Conservation (phyloP, 1,284 basidiomycete species). For the Xerocomus minutiporus region DNA sequence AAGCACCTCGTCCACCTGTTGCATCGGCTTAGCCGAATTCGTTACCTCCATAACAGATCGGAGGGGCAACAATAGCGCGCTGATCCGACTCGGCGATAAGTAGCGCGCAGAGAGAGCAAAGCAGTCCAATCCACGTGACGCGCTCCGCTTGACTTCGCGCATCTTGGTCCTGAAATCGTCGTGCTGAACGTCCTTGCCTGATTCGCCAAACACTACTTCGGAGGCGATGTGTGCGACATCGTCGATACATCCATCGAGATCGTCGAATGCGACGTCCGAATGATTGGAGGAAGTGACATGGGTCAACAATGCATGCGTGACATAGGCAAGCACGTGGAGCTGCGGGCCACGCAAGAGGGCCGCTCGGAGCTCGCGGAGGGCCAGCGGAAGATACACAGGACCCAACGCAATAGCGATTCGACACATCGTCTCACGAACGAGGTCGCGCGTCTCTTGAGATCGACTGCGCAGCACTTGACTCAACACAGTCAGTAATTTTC, state of each 20-base stretch:
- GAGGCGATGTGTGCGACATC: conserved; percentile 80
- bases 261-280: conserved; percentile 44
- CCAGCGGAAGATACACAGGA: conserved; percentile 65
- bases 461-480: conserved; percentile 88
- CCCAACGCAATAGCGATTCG: conserved; percentile 80
- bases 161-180: conserved; percentile 95
- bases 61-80: conserved; percentile 74
- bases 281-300: conserved; percentile 69
- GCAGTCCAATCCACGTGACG: conserved; percentile 78
- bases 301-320: conserved; percentile 78
- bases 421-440: conserved; percentile 80
- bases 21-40: conserved; percentile 77
- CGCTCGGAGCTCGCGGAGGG: conserved; percentile 78
- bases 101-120: conserved; percentile 78
- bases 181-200: conserved; percentile 83
- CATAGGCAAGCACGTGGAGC: conserved; percentile 87
- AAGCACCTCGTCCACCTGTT: conserved; percentile 85
- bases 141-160: conserved; percentile 80
- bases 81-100: conserved; percentile 74
- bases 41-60: conserved; percentile 87
- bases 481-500: conserved; percentile 78
- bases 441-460: conserved; percentile 91
- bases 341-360: conserved; percentile 91
- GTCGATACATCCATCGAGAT: conserved; percentile 74
- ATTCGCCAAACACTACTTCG: conserved; percentile 94